Evolutionary conservation across 2,329 filamentous ascomycete species (phyloP).

Genomic region (Stagonosporopsis tanaceti): DNA sequence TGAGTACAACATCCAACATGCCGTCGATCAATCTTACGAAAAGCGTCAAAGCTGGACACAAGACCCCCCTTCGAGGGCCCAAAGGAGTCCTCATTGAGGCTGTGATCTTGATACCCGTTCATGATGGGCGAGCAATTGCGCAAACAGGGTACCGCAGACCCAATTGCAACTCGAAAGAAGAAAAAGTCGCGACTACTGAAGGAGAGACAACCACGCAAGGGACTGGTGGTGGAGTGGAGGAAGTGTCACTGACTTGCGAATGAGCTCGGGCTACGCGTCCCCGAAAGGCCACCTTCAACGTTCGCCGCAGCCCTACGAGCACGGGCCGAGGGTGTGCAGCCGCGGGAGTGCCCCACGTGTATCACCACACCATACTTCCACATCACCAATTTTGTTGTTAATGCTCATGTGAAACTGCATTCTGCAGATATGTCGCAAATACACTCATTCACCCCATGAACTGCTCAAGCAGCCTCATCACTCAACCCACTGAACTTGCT

Average conservation of each 20-base stretch:
- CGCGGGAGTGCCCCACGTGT: slow-evolving; percentile 17
- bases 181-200: background rate
- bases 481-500: slow-evolving; percentile 36
- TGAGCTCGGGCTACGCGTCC: slow-evolving; percentile 13
- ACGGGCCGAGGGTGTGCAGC: slow-evolving; percentile 9
- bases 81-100: slow-evolving; percentile 81
- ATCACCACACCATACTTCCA: background rate
- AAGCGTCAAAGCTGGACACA: slow-evolving; percentile 89
- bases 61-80: slow-evolving; percentile 69
- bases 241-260: slow-evolving; percentile 14
- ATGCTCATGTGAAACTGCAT: background rate
- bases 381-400: background rate
- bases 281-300: slow-evolving; percentile 48
- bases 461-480: slow-evolving; percentile 1
- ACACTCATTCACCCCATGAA: background rate
- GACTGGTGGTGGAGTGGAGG: slow-evolving; percentile 17
- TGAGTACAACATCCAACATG: slow-evolving; percentile 16
- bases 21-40: slow-evolving; percentile 70
- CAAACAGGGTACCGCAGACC: slow-evolving; percentile 36
- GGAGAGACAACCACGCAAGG: slow-evolving; percentile 19
- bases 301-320: slow-evolving; percentile 22
- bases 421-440: background rate
- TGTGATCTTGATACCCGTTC: slow-evolving; percentile 76
- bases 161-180: slow-evolving; percentile 29
- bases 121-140: slow-evolving; percentile 57